phyloP scores from a whole-genome alignment of 192 early-diverging fungal genomes.

The Dissophora globulifera region DNA sequence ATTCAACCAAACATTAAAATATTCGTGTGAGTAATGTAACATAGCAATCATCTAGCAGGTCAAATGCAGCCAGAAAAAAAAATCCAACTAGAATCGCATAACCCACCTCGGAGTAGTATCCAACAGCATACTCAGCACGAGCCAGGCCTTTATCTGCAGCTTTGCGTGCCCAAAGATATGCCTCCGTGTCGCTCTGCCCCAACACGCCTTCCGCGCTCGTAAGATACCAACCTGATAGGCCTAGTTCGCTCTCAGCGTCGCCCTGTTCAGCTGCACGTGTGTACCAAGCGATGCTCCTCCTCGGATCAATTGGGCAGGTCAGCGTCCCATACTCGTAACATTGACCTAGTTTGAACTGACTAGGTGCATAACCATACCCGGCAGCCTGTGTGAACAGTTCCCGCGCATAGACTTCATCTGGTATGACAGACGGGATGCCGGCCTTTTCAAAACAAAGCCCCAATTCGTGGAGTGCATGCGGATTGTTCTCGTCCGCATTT shows the following conservation, averaged over 20 bases:
- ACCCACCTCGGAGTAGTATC: constrained; percentile 87
- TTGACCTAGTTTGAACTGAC: constrained; percentile 91
- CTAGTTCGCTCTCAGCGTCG: constrained; percentile 90
- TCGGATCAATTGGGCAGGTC: constrained; percentile 84
- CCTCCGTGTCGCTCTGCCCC: constrained; percentile 90
- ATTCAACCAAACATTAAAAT: background rate
- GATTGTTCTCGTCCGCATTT: constrained; percentile 89
- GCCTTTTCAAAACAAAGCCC: constrained; percentile 65
- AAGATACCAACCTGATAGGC: constrained; percentile 97
- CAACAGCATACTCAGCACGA: constrained; percentile 97
- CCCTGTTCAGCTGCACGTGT: constrained; percentile 91
- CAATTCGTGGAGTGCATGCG: constrained; percentile 94
- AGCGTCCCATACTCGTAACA: constrained; percentile 96
- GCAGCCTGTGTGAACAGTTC: constrained; percentile 94
- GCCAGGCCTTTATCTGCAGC: constrained; percentile 95
- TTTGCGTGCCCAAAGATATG: constrained; percentile 96
- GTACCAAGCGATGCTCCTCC: constrained; percentile 96
- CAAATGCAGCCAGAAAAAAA: background rate
- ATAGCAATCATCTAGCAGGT: too few species aligned
- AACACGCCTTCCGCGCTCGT: constrained; percentile 92
- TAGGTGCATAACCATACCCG: constrained; percentile 91
- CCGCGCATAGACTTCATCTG: constrained; percentile 85
- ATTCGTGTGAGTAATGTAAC: too few species aligned
- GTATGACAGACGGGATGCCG: constrained; percentile 73
- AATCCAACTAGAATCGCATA: background rate